Evolutionary conservation across 768 basidiomycete species (phyloP), one percentile per base, ranked within the genome.

Genomic region (Calocybe cyanea): DNA sequence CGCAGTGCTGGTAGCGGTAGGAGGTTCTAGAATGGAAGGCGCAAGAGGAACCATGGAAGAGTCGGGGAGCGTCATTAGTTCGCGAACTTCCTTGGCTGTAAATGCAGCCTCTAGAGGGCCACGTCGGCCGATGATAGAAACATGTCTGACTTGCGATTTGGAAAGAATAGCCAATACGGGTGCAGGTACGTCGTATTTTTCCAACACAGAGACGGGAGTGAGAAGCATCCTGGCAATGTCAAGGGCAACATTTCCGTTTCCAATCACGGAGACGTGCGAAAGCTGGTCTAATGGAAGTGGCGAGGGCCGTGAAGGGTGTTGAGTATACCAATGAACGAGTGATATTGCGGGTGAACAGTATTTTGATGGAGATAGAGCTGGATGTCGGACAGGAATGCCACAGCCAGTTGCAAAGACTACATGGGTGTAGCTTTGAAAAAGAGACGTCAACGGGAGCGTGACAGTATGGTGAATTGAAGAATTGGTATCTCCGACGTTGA

Each of bases 261-360:
- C 95, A 35, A 98, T 85, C 43, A 99, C 68, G 1, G 89, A 81
- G 21, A 94, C 81, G 54, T 94, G 87, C 2, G 72, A 60, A 3
- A 80, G 65, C 32, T 74, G 75, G 23, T 88, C 78, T 1, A 92
- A 74, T 0, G 82, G 70, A 1, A 86, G 83, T 0, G 85, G 72
- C 0, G 74, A 60, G 0, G 77, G 72, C 8, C 71, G 68, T 7
- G 81, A 81, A 1, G 94, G 94, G 62, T 98, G 92, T 38, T 78
- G 83, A 10, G 95, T 98, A 68, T 99, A 98, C 94, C 93, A 97
- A 54, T 93, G 88, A 1, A 99, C 93, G 34, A 99, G 66, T 0
- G 79, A 81, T 2, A 96, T 72, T 0, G 93, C 92, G 1, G 92
- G 80, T 2, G 84, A 62, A 76, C 87, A 67, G 67, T 61, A 57